Evolutionary conservation across 306 rosid genomes (phyloP).

Genomic region (Castanospermum australe): DNA sequence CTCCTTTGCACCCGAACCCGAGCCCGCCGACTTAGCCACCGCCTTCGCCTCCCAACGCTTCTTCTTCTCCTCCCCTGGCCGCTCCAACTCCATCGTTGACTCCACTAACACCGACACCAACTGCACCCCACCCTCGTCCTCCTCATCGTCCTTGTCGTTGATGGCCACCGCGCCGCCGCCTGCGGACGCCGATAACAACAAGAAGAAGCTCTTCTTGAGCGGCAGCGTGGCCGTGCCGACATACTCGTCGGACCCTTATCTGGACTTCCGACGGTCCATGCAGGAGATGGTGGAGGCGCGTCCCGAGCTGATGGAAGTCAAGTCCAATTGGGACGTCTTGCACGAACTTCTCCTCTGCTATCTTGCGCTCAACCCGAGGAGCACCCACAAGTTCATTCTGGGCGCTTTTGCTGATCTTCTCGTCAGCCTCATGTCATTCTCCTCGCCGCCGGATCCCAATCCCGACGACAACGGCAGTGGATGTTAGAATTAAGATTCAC

Average conservation of each 20-base stretch:
- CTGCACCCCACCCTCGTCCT: slow-evolving; percentile 7
- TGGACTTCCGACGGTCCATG: slow-evolving; percentile 91
- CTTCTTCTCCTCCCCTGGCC: slow-evolving; percentile 96
- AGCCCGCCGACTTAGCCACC: slow-evolving; percentile 52
- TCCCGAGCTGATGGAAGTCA: slow-evolving; percentile 45
- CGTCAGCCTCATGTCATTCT: slow-evolving; percentile 39
- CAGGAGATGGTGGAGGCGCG: slow-evolving; percentile 97
- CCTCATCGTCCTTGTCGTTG: neutral
- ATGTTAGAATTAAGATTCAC: slow-evolving; percentile 7
- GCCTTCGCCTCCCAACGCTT: slow-evolving; percentile 87
- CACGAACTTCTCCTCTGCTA: slow-evolving; percentile 85
- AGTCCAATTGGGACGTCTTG: slow-evolving; percentile 67
- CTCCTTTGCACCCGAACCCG: slow-evolving; percentile 6
- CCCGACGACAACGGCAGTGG: neutral
- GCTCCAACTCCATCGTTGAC: slow-evolving; percentile 85
- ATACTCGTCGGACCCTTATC: slow-evolving; percentile 81
- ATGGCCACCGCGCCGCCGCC: neutral
- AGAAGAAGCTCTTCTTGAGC: slow-evolving; percentile 25
- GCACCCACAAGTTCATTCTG: slow-evolving; percentile 73
- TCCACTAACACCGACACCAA: slow-evolving; percentile 34
- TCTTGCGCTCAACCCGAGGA: slow-evolving; percentile 76
- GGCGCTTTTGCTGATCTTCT: slow-evolving; percentile 80
- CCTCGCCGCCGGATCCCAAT: slow-evolving; percentile 9
- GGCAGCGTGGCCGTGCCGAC: slow-evolving; percentile 72
- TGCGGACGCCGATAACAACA: neutral